Evolutionary conservation across 345 rosid genomes (phyloP), one percentile per base, ranked within the genome.

Genomic region (Combretum micranthum): DNA sequence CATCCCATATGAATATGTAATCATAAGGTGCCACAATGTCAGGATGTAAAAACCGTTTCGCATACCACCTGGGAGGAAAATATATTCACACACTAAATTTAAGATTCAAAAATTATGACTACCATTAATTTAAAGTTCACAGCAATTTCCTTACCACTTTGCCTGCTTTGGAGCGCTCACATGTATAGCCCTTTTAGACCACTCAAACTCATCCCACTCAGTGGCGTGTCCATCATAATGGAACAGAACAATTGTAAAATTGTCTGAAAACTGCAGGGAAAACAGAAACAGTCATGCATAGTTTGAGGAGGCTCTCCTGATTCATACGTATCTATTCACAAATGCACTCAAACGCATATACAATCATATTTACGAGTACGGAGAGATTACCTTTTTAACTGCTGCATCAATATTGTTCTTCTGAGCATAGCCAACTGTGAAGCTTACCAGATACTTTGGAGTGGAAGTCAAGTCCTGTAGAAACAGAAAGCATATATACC

Each of bases 121-220:
- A 12, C 15, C 18, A 32, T 42, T 46, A 19, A 4, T 57, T 47
- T 57, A 12, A 51, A 50, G 51, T 56, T 21, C 26, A 64, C 9
- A 18, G 45, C 13, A 48, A 61, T 19, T n/a, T 37, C 55, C 70
- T 79, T 49, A 94, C 99, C 99, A 94, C 78, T 94, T 94, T 23
- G 99, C 85, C 72, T 94, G 99, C 79, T 76, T 94, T 52, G 61
- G 72, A 60, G 32, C 90, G 48, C 96, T 90, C 60, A 94, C 89
- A 72, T 94, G 99, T 64, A 94, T 84, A 55, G 97, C 99, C 66
- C 54, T 68, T 76, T 87, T 85, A 39, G 99, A 87, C 99, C 99
- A 94, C 82, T 90, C 99, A 72, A 85, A 94, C 66, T 90, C 95
- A 64, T 94, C 87, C 99, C 99, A 94, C 72, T 90, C 96, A 44